Evolutionary conservation across 345 rosid species (phyloP), one percentile per base, ranked within the genome.

Genomic region (Eucalyptus dawsonii): DNA sequence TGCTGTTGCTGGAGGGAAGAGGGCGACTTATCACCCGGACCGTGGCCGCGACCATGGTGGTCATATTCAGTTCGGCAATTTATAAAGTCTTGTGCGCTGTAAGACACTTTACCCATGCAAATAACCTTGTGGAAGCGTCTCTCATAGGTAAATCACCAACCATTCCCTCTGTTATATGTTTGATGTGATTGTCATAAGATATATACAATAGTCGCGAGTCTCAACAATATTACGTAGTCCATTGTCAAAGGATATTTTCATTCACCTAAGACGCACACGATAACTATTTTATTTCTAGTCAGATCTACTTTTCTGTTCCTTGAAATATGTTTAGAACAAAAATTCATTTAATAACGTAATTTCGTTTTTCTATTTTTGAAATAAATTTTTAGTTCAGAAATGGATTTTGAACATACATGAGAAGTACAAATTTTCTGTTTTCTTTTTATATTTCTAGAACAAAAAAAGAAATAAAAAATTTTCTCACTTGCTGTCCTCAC

Each of bases 91-190:
- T 58, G 53, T 89, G 90, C 34, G 89, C 88, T 60, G 90, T 47
- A 53, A 90, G 87, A 76, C 94, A 95, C 9, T 40, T 89, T 14
- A 27, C 34, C 44, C 92, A 92, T 27, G 89, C 93, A 1, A 76
- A 92, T 87, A 92, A 90, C 40, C 89, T 93, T 29, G 80, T 93
- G 76, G 93, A 94, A 80, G 93, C 93, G 6, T 90, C 94, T 87
- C 91, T 95, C n/a, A 88, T 94, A 91, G 95, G 95, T 94, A 93
- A 89, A 62, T 62, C 69, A 62, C 34, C 1, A 29, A 27, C 8
- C 7, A 62, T 27, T 27, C 69, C 37, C 88, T 22, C 24, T 88
- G 19, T 45, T 89, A 14, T 50, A n/a, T 40, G 27, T 80, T 9
- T 11, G 86, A 80, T 5, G 8, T 16, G 15, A 62, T n/a, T 62